phyloP scores from a whole-genome alignment of 2,329 filamentous ascomycete genomes.

The Colletotrichum truncatum region DNA sequence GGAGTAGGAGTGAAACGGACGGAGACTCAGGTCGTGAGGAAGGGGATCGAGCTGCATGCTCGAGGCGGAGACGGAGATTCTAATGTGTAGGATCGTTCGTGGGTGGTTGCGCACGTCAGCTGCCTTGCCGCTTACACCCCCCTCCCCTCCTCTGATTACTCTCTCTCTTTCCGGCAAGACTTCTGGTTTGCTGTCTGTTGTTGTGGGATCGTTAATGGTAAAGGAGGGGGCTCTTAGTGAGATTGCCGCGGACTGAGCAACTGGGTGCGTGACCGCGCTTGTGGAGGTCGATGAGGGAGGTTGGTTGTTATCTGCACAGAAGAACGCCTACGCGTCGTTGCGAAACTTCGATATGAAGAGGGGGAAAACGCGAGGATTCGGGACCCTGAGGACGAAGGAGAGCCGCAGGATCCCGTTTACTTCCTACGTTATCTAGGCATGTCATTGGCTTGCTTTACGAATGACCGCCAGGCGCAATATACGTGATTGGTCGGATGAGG shows the following conservation, averaged over 20 bases:
- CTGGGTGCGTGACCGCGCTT: not conserved
- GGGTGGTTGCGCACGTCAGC: slow-evolving; percentile 22
- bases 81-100: not conserved
- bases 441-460: slow-evolving; percentile 25
- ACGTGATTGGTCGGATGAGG: slow-evolving; percentile 10
- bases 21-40: slow-evolving; percentile 2
- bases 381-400: not conserved
- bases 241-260: not conserved
- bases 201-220: not conserved
- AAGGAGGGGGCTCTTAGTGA: not conserved
- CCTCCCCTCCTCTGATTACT: not conserved
- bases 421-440: not conserved
- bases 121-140: slow-evolving; percentile 23
- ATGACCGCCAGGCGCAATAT: not conserved
- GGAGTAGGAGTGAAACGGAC: not conserved
- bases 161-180: not conserved
- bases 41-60: not conserved
- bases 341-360: not conserved
- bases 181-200: not conserved
- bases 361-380: not conserved
- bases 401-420: slow-evolving; percentile 20
- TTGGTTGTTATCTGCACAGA: not conserved
- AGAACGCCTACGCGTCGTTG: not conserved
- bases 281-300: not conserved
- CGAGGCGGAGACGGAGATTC: not conserved